Percentiles rank a stretch among this genome's conserved stretches.
Evolutionary conservation across 345 rosid species (phyloP).

Genomic region (Lagerstroemia speciosa): DNA sequence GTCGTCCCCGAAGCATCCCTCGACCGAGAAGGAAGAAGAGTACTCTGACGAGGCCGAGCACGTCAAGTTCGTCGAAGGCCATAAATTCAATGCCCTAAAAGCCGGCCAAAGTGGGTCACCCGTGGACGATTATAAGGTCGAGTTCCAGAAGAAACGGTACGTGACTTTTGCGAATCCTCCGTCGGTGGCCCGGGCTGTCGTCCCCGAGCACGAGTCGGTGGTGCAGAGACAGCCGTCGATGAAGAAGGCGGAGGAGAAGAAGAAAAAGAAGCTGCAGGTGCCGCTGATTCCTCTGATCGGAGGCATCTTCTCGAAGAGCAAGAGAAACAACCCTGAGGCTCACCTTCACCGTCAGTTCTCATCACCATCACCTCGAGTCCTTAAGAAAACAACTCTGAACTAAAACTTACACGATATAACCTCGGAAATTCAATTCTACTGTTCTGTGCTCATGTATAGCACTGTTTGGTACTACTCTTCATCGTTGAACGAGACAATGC

Average conservation of each 20-base stretch:
- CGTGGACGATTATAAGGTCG: neutral
- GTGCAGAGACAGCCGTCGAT: constrained; percentile 7
- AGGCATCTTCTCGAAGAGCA: constrained; percentile 12
- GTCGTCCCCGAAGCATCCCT: constrained; percentile 3
- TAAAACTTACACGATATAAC: too few species aligned
- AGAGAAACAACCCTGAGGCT: neutral
- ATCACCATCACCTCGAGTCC: neutral
- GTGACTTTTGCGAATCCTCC: constrained; percentile 15
- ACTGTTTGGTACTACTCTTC: too few species aligned
- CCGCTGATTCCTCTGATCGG: constrained; percentile 12
- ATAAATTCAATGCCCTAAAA: neutral
- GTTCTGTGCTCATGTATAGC: too few species aligned
- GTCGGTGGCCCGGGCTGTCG: neutral
- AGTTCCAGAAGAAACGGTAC: constrained; percentile 10
- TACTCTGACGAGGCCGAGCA: constrained; percentile 23
- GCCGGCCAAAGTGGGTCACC: neutral
- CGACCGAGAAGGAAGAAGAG: neutral
- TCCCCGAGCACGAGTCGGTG: constrained; percentile 7
- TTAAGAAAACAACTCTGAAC: too few species aligned
- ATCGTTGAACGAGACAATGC: too few species aligned
- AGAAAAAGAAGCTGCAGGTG: constrained; percentile 9
- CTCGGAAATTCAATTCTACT: too few species aligned
- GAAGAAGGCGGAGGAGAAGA: neutral
- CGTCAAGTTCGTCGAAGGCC: constrained; percentile 25
- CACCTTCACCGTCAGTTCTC: constrained; percentile 1